These are phyloP conservation scores for Haemoproteus tartakovskyi DNA, from an alignment of 169 alveolate species.

Conservation along the genomic window DNA sequence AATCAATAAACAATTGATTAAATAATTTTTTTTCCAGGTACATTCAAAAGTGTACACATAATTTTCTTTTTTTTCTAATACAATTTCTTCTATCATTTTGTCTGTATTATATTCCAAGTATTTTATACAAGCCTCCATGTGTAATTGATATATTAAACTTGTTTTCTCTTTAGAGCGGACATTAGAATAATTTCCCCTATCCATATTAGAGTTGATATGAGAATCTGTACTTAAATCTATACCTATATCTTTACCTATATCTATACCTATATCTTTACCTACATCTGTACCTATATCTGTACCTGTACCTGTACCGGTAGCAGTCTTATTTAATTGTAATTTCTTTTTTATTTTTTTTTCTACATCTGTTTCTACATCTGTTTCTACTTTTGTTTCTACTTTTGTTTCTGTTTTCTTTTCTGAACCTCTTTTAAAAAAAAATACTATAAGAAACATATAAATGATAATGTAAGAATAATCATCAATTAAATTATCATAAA, in stretches of 20 bases:
- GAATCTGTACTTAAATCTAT: neutral
- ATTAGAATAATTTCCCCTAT: no score
- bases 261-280: neutral
- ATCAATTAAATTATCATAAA: constrained; percentile 48
- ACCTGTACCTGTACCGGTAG: neutral
- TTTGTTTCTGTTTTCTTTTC: neutral
- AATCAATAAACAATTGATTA: constrained; percentile 50
- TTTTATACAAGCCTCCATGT: constrained; percentile 36
- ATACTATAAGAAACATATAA: constrained; percentile 46
- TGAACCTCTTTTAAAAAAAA: constrained; percentile 11
- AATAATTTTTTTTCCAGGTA: constrained; percentile 53
- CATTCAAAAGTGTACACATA: constrained; percentile 62
- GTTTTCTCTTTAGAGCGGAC: no score
- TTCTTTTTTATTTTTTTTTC: neutral
- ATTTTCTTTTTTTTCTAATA: constrained; percentile 40
- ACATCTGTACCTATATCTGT: neutral
- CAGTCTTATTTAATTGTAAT: neutral
- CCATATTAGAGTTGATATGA: no score
- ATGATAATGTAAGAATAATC: constrained; percentile 36
- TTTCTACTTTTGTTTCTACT: neutral
- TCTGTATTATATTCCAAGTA: constrained; percentile 31
- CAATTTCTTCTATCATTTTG: constrained; percentile 44
- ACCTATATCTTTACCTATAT: neutral
- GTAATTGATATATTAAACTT: neutral
- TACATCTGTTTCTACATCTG: no score